These are phyloP conservation scores for Leptodontidium sp. DNA, from an alignment of 2,329 filamentous ascomycete genomes.

Conservation along the genomic window DNA sequence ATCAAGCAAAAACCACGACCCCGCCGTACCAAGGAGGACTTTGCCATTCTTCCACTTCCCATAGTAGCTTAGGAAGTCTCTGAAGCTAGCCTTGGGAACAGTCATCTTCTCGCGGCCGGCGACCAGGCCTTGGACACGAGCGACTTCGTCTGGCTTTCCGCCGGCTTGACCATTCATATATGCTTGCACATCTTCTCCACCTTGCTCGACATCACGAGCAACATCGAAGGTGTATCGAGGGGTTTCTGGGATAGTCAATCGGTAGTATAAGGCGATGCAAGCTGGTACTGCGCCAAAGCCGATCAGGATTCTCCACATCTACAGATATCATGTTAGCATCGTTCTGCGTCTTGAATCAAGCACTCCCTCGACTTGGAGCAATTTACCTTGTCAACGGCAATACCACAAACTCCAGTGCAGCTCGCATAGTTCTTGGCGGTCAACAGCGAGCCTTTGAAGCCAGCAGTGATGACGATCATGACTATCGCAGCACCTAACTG, in stretches of 20 bases:
- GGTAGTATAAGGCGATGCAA: slow-evolving; percentile 84
- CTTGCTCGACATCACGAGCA: slow-evolving; percentile 77
- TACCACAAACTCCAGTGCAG: slow-evolving; percentile 69
- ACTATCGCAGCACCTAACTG: slow-evolving; percentile 80
- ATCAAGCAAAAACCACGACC: slow-evolving; percentile 78
- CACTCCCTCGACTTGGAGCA: slow-evolving; percentile 38
- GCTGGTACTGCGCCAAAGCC: slow-evolving; percentile 83
- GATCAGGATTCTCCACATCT: slow-evolving; percentile 67
- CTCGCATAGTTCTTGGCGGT: slow-evolving; percentile 57
- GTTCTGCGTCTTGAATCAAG: slow-evolving; percentile 46
- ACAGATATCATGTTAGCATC: slow-evolving; percentile 62
- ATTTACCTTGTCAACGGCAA: slow-evolving; percentile 74
- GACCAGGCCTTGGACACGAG: slow-evolving; percentile 64
- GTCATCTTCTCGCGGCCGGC: slow-evolving; percentile 55
- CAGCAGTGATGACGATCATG: slow-evolving; percentile 76
- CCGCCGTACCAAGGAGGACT: slow-evolving; percentile 79
- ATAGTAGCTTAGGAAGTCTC: slow-evolving; percentile 77
- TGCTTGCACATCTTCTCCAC: slow-evolving; percentile 73
- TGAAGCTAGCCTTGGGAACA: slow-evolving; percentile 74
- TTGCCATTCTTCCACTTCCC: slow-evolving; percentile 74
- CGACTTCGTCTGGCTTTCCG: slow-evolving; percentile 71
- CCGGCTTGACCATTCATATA: slow-evolving; percentile 73
- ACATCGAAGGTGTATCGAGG: slow-evolving; percentile 90
- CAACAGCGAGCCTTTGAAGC: slow-evolving; percentile 71
- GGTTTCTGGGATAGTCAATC: slow-evolving; percentile 86